Evolutionary conservation across 306 rosid species (phyloP), one percentile per base, ranked within the genome.

Genomic region (Pterocarpus macrocarpus): DNA sequence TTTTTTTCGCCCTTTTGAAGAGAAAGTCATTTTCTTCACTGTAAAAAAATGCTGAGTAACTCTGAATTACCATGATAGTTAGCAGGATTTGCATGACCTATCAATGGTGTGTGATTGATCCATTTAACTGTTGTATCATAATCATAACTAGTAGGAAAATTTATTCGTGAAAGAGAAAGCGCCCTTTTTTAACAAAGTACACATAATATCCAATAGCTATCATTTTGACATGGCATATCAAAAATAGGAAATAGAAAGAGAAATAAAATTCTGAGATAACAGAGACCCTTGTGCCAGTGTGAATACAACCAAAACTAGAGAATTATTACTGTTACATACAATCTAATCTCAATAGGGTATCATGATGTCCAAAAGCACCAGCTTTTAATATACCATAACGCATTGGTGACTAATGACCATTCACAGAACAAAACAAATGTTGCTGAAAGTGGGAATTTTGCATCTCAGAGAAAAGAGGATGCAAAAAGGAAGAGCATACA

Each of bases 41-140:
- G 87, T 67, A 67, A 81, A 64, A 83, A 77, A 71, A 16, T 59
- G 38, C 49, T 36, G 57, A 80, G 81, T 39, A 77, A 39, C 71
- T 76, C 66, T 52, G 83, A 69, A 49, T 83, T 83, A 83, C 57
- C 59, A 81, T 81, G 66, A 81, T 83, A 81, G 72, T 81, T 56
- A 80, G 84, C 78, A 78, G 84, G 77, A 76, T 83, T 87, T 70
- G 62, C 77, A 75, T 83, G 90, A 87, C 86, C 78, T 70, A 67
- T 87, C 90, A 69, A 75, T 69, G 59, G 79, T 62, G 61, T 17
- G 8, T 74, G 82, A 84, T 87, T 78, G 88, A 84, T 87, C 79
- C 82, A 78, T 84, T 81, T 87, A 84, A 84, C 88, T 87, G 88
- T 84, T 87, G 49, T 69, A 73, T 78, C 79, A 73, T 64, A 81